These are phyloP conservation scores for Aspergillus sparsus DNA, from an alignment of 495 filamentous ascomycete species.

Conservation along the genomic window DNA sequence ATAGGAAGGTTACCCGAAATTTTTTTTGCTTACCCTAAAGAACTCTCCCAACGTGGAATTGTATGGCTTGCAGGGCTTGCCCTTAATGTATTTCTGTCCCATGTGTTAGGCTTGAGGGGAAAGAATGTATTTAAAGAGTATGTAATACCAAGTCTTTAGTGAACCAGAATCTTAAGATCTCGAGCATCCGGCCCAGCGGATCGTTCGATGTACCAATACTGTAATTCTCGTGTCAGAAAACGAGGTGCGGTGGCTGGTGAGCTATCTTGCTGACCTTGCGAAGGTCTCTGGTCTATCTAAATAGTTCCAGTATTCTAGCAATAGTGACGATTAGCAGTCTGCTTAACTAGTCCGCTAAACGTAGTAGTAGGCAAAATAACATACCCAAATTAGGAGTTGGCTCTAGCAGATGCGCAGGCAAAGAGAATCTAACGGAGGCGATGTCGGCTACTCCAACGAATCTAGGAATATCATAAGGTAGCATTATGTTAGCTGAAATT, in stretches of 20 bases:
- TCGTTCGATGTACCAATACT: constrained; percentile 96
- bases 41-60: constrained; percentile 98
- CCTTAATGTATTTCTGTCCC: constrained; percentile 89
- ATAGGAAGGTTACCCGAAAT: too few species aligned
- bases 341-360: neutral
- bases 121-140: constrained; percentile 19
- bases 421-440: constrained; percentile 90
- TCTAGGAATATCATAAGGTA: constrained; percentile 43
- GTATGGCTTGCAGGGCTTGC: constrained; percentile 97
- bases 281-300: constrained; percentile 95
- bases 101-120: constrained; percentile 12
- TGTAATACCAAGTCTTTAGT: constrained; percentile 80
- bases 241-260: constrained; percentile 22
- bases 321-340: constrained; percentile 16
- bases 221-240: constrained; percentile 40
- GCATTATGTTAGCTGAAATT: constrained; percentile 26
- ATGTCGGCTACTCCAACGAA: constrained; percentile 96
- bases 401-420: constrained; percentile 92
- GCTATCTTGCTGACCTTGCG: constrained; percentile 58
- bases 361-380: constrained; percentile 17
- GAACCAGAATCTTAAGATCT: constrained; percentile 94
- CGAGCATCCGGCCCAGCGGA: constrained; percentile 86
- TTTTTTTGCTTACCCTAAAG: constrained; percentile 72
- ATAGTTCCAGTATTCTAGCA: constrained; percentile 94
- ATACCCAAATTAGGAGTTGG: constrained; percentile 87